Conservation (phyloP, 306 rosid species). For the Casuarina glauca region DNA sequence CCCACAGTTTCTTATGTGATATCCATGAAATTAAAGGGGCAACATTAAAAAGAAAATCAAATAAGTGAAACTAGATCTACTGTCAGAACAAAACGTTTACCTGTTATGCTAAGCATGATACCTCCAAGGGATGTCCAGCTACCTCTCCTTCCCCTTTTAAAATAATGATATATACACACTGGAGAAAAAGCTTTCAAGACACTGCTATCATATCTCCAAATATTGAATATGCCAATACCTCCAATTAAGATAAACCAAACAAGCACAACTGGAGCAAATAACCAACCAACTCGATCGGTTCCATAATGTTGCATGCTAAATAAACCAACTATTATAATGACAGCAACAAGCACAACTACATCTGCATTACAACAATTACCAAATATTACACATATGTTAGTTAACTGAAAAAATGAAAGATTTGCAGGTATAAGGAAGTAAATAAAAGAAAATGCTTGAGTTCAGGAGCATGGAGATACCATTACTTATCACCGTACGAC, state of each 20-base stretch:
- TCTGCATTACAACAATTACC: slow-evolving; percentile 47
- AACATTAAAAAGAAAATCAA: background rate
- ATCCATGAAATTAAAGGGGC: background rate
- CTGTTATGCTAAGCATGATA: slow-evolving; percentile 94
- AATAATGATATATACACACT: slow-evolving; percentile 73
- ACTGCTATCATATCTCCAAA: slow-evolving; percentile 68
- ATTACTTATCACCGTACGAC: slow-evolving; percentile 51
- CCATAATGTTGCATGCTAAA: slow-evolving; percentile 97
- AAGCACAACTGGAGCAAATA: slow-evolving; percentile 95
- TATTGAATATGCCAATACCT: slow-evolving; percentile 87
- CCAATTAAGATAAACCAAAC: slow-evolving; percentile 94
- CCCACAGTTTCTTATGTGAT: background rate
- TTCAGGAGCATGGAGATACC: slow-evolving; percentile 50
- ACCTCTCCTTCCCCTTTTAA: slow-evolving; percentile 65
- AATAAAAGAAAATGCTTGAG: slow-evolving; percentile 21
- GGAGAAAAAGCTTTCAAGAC: slow-evolving; percentile 89
- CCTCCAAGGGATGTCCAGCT: slow-evolving; percentile 98
- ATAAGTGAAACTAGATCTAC: background rate
- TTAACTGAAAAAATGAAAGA: slow-evolving; percentile 1
- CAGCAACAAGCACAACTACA: slow-evolving; percentile 87
- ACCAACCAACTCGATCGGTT: slow-evolving; percentile 98
- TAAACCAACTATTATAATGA: slow-evolving; percentile 69
- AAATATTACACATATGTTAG: slow-evolving; percentile 14
- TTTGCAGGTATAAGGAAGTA: slow-evolving; percentile 3
- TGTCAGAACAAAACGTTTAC: slow-evolving; percentile 32